These are phyloP conservation scores for Cercophora sp. DNA, from an alignment of 495 filamentous ascomycete genomes.

Conservation along the genomic window DNA sequence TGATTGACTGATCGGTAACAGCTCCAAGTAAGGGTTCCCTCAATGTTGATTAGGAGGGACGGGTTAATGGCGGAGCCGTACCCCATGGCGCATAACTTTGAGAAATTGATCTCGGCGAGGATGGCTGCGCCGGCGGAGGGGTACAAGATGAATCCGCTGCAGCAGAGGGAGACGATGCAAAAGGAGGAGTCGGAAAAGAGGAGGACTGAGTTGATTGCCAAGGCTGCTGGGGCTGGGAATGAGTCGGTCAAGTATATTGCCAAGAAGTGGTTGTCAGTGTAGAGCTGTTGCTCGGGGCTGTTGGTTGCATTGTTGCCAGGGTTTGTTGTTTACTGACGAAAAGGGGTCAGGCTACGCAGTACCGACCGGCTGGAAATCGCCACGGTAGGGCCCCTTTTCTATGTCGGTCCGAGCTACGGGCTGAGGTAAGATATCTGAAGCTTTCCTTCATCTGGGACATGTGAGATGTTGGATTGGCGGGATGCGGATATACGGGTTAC, in stretches of 20 bases:
- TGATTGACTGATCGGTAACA: too few relatives aligned
- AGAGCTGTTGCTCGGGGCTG: too few relatives aligned
- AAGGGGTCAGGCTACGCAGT: too few relatives aligned
- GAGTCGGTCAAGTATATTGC: conserved; percentile 11
- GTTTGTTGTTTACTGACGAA: too few relatives aligned
- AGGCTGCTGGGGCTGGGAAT: conserved; percentile 21
- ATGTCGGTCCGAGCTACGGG: too few relatives aligned
- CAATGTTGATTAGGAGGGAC: conserved; percentile 51
- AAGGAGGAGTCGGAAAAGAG: conserved; percentile 34
- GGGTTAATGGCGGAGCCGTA: conserved; percentile 33
- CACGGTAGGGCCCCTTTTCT: too few relatives aligned
- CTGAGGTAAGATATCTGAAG: too few relatives aligned
- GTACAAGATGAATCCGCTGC: conserved; percentile 31
- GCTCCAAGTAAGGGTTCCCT: conserved; percentile 48
- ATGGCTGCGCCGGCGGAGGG: conserved; percentile 15
- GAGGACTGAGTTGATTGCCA: conserved; percentile 33
- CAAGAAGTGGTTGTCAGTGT: conserved; percentile 14
- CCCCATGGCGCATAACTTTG: conserved; percentile 30
- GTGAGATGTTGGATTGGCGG: too few relatives aligned
- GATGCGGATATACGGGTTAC: too few relatives aligned
- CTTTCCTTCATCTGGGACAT: too few relatives aligned
- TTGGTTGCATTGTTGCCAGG: too few relatives aligned
- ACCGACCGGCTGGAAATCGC: too few relatives aligned
- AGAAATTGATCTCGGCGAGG: conserved; percentile 25
- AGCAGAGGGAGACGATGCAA: conserved; percentile 38